These are phyloP conservation scores for Tuber magnatum DNA, from an alignment of 495 filamentous ascomycete species.

Conservation along the genomic window DNA sequence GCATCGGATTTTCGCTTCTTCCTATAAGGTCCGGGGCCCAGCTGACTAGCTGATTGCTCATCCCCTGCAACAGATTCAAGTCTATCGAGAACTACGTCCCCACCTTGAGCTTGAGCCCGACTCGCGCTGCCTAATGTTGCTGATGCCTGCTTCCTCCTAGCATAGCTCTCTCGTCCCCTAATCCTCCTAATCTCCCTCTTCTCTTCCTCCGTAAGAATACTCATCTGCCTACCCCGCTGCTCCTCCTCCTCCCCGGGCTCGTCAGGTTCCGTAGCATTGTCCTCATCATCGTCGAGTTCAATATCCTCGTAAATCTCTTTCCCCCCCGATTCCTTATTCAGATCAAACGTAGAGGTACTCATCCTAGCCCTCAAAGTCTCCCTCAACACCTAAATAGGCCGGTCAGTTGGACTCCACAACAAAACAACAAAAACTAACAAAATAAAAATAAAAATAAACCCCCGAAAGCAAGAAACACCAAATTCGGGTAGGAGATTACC, in stretches of 20 bases:
- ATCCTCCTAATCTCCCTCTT: conserved; percentile 26
- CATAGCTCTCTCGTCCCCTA: conserved; percentile 33
- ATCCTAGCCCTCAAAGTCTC: conserved; percentile 27
- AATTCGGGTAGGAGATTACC: conserved; percentile 16
- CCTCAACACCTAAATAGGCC: conserved; percentile 20
- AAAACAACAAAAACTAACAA: not conserved
- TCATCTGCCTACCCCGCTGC: conserved; percentile 9
- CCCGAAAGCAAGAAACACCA: not conserved
- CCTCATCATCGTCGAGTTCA: conserved; percentile 13
- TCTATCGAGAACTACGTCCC: conserved; percentile 10
- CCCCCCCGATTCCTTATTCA: conserved; percentile 10
- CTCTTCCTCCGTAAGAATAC: conserved; percentile 16
- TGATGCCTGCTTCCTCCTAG: conserved; percentile 29
- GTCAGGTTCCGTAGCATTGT: conserved; percentile 25
- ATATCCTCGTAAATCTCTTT: conserved; percentile 11
- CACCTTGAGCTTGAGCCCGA: conserved; percentile 9
- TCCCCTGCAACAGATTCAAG: conserved; percentile 5
- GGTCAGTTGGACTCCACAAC: conserved; percentile 1
- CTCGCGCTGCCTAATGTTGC: conserved; percentile 22
- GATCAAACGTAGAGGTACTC: conserved; percentile 22
- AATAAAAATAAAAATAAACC: not conserved
- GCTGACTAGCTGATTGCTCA: not conserved
- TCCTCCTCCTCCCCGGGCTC: conserved; percentile 27
- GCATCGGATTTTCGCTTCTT: conserved; percentile 30
- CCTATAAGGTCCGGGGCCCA: conserved; percentile 16